Conservation (phyloP, 2,329 filamentous ascomycete genomes). For the Ilyonectria mors-panacis region DNA sequence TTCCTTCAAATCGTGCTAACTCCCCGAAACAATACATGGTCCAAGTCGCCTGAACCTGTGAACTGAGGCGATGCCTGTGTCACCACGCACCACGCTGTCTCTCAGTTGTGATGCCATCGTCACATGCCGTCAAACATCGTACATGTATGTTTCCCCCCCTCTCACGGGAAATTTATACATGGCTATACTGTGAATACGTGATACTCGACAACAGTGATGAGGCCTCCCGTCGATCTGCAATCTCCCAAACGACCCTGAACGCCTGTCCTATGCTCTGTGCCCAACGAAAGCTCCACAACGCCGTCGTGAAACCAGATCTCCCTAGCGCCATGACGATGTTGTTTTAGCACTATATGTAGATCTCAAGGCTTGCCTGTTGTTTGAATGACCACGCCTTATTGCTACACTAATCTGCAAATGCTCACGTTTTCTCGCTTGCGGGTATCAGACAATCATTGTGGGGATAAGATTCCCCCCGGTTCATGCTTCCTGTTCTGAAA, state of each 20-base stretch:
- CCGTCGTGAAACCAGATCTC: constrained; percentile 25
- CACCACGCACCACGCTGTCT: constrained; percentile 4
- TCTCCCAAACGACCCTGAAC: constrained; percentile 29
- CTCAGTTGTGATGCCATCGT: constrained; percentile 24
- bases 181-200: constrained; percentile 22
- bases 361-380: constrained; percentile 4
- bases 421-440: neutral
- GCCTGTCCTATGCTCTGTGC: constrained; percentile 32
- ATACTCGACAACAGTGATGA: constrained; percentile 22
- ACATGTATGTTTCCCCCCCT: constrained; percentile 4
- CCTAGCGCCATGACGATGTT: constrained; percentile 19
- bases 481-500: constrained; percentile 35
- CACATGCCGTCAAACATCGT: constrained; percentile 23
- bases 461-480: neutral
- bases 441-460: neutral
- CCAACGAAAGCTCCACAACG: constrained; percentile 34
- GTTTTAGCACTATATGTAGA: constrained; percentile 6
- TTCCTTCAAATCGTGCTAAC: neutral
- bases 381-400: neutral
- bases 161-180: constrained; percentile 21
- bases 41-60: neutral
- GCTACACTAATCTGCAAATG: neutral
- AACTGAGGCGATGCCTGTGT: neutral
- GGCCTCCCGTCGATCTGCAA: constrained; percentile 20
- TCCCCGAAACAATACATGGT: neutral